A percentile compares a stretch with the other conserved stretches of the same genome.
Evolutionary conservation across 2,329 filamentous ascomycete species (phyloP).

Genomic region (Penicillium sp.): DNA sequence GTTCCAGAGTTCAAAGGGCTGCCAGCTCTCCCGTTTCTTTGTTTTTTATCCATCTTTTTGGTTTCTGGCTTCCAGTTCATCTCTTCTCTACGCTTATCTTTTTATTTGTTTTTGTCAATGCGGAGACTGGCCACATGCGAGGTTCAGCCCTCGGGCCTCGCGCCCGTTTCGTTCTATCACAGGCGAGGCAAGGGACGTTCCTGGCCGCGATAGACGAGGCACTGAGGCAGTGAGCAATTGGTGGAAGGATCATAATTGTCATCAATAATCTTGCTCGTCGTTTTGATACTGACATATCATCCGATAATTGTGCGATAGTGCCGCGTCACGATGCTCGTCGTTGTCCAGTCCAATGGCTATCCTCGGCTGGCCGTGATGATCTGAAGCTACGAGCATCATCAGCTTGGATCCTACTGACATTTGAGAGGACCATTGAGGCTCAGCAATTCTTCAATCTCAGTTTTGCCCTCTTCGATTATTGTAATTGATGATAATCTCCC

Average conservation of each 20-base stretch:
- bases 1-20: neutral
- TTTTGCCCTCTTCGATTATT: neutral
- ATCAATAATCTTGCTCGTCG: neutral
- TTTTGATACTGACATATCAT: neutral
- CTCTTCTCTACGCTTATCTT: neutral
- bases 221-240: neutral
- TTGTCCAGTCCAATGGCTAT: neutral
- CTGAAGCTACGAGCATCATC: neutral
- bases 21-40: neutral
- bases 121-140: conserved; percentile 14
- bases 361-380: neutral
- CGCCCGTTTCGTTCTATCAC: conserved; percentile 21
- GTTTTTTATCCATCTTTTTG: neutral
- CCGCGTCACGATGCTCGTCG: neutral
- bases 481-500: neutral
- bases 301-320: neutral
- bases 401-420: neutral
- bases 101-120: conserved; percentile 2
- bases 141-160: conserved; percentile 24
- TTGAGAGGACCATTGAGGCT: neutral
- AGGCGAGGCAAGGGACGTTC: conserved; percentile 16
- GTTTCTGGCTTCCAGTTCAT: neutral
- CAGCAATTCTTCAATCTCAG: neutral
- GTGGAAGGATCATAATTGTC: neutral
- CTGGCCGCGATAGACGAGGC: neutral